Base-by-base conservation (phyloP, 2,329 filamentous ascomycete genomes). In the Camillea tinctor region DNA sequence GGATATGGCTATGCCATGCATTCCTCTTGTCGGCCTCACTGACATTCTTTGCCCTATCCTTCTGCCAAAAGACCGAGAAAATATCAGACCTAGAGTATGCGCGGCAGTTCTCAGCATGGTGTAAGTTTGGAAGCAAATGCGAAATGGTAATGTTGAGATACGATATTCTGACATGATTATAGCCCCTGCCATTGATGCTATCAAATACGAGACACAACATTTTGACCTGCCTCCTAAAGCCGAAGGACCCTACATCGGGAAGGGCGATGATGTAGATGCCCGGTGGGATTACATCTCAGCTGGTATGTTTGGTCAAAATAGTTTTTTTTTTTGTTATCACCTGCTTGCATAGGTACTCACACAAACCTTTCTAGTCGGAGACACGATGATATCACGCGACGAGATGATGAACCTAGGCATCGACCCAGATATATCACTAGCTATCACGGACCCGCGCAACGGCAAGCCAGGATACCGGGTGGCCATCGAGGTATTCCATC, bases 391-490 rank as follows among this genome's bases (percentile, higher is more conserved):
- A 55, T 80, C 80, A 0, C 74, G 78, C 21, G 74, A 79, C 5
- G 84, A 87, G 66, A 79, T 86, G 24, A 72, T 79, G 49, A 79
- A 79, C 21, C 78, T 88, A 0, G 79, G 80, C 4, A 74, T 81
- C 3, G 81, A 85, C 62, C 80, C 81, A 1, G 71, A 75, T 44
- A 73, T 79, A 21, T 83, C 82, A 0, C 75, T 87, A n/a, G 81
- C 80, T 66, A 80, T 85, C 63, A 82, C 79, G 9, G 76, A 87
- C 64, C 81, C 84, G 4, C 76, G 75, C 51, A 85, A 84, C 1
- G 85, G 84, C 19, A 77, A 82, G 59, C 78, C 80, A 44, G 85
- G 84, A 0, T 88, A 86, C 65, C 77, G 84, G n/a, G 84, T 85
- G 0, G 85, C 81, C 0, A 73, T 86, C 2, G 82, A 86, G 66